Conservation (phyloP, 2,329 filamentous ascomycete species). For the Neonectria sp. region DNA sequence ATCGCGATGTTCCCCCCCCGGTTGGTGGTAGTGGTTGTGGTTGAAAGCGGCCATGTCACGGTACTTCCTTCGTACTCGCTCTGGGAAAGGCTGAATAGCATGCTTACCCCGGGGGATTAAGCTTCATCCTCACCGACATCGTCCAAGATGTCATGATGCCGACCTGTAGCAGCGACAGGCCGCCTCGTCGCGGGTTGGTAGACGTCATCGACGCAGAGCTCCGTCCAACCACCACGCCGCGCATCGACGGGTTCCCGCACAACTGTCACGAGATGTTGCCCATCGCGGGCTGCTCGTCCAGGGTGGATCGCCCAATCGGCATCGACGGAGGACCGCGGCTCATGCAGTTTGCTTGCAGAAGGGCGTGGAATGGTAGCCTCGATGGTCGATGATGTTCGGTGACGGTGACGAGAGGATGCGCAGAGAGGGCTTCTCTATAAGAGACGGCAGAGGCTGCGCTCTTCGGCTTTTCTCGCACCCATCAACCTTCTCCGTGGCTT, state of each 20-base stretch:
- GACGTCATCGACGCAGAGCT: not conserved
- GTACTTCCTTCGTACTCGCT: conserved; percentile 1
- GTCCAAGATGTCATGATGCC: not conserved
- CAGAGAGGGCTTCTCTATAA: conserved; percentile 10
- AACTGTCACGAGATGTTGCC: conserved; percentile 17
- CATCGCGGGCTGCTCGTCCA: not conserved
- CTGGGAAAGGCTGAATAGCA: too few species aligned
- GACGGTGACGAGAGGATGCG: conserved; percentile 19
- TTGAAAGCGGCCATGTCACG: conserved; percentile 1
- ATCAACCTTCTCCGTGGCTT: not conserved
- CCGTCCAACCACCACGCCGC: not conserved
- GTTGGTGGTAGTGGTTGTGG: not conserved
- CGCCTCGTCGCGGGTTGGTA: not conserved
- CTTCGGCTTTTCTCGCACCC: not conserved
- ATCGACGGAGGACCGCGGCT: conserved; percentile 8
- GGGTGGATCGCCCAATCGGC: conserved; percentile 15
- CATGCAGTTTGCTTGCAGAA: not conserved
- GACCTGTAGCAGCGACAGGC: not conserved
- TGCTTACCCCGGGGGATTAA: not conserved
- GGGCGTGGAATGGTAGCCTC: not conserved
- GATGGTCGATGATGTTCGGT: conserved; percentile 6
- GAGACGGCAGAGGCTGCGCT: not conserved
- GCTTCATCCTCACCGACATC: conserved; percentile 14
- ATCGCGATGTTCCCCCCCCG: not conserved
- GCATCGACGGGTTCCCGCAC: not conserved